phyloP scores from a whole-genome alignment of 495 filamentous ascomycete species.

The Xylaria curta region DNA sequence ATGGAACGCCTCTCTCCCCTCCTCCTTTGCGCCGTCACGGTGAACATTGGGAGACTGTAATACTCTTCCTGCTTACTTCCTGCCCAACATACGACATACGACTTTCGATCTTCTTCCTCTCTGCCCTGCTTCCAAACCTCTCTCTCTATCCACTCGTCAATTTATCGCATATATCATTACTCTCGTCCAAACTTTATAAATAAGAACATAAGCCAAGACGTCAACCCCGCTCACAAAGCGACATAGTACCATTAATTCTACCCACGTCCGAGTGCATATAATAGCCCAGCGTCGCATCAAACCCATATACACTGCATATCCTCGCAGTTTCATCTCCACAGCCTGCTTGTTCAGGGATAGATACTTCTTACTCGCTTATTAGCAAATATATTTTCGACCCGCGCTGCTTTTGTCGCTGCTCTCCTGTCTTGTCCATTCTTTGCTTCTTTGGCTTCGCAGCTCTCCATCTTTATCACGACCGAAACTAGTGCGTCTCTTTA shows the following conservation, averaged over 20 bases:
- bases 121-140: neutral
- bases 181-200: neutral
- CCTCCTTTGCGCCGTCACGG: constrained; percentile 8
- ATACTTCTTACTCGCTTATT: constrained; percentile 12
- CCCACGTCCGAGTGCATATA: neutral
- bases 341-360: constrained; percentile 19
- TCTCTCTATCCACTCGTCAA: neutral
- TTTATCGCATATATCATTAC: neutral
- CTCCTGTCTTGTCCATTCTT: constrained; percentile 2
- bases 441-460: neutral
- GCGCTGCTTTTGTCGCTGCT: constrained; percentile 13
- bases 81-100: constrained; percentile 8
- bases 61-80: constrained; percentile 4
- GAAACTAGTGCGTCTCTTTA: neutral
- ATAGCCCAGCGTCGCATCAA: constrained; percentile 8
- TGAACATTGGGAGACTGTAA: neutral
- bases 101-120: constrained; percentile 1
- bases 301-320: constrained; percentile 23
- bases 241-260: neutral
- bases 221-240: neutral
- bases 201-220: neutral
- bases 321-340: constrained; percentile 18
- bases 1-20: neutral
- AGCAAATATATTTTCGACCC: constrained; percentile 12
- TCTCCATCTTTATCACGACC: neutral